Conservation (phyloP, 179 eudicot genomes). For the Spinacia oleracea region DNA sequence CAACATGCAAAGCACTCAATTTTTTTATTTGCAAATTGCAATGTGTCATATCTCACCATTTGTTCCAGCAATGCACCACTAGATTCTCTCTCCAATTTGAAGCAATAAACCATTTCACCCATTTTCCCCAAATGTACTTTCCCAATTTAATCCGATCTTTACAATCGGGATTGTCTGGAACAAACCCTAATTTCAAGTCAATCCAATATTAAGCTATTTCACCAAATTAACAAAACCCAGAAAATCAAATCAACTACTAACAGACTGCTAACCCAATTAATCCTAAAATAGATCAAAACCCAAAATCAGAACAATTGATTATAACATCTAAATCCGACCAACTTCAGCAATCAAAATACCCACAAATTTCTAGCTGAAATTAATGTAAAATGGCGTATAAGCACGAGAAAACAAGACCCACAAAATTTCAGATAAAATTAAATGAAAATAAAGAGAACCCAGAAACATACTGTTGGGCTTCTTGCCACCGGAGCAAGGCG, state of each 20-base stretch:
- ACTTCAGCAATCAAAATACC: neutral
- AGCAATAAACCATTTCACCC: neutral
- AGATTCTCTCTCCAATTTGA: neutral
- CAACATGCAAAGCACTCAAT: neutral
- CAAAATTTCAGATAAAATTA: neutral
- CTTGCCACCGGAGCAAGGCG: conserved; percentile 38
- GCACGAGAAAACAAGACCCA: neutral
- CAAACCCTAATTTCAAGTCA: conserved; percentile 13
- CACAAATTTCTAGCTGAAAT: neutral
- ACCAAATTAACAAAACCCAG: neutral
- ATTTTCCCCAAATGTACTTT: no score
- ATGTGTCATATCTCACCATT: neutral
- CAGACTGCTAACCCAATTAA: neutral
- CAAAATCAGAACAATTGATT: neutral
- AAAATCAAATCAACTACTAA: neutral
- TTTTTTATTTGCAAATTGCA: neutral
- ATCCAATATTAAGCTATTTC: neutral
- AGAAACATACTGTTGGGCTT: conserved; percentile 40
- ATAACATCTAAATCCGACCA: neutral
- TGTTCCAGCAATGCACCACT: neutral
- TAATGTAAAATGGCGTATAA: neutral
- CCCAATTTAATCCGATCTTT: neutral
- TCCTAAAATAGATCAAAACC: neutral
- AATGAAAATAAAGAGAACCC: neutral
- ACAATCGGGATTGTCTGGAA: neutral